A percentile compares a stretch with the other conserved stretches of the same genome.
These are phyloP conservation scores for Mycena latifolia DNA, from an alignment of 768 basidiomycete species.

Conservation along the genomic window DNA sequence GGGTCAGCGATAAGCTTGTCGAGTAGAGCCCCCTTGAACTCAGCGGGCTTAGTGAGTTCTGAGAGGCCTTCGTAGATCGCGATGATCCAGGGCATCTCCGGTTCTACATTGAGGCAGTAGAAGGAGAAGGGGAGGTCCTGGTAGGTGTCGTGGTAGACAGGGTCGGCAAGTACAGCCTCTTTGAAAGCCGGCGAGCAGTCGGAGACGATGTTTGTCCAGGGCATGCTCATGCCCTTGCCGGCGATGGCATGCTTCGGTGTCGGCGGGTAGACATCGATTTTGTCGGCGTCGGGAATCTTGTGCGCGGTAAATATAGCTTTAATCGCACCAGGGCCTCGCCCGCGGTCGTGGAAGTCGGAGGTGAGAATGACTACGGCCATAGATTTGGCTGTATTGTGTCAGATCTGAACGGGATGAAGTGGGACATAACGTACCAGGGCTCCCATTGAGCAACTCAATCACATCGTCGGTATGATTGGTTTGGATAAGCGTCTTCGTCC, in stretches of 20 bases:
- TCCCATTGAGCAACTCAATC: no score
- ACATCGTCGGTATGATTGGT: no score
- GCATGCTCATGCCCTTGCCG: not conserved
- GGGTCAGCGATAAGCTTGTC: not conserved
- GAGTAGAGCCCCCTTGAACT: not conserved
- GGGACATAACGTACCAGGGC: not conserved
- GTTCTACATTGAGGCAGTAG: no score
- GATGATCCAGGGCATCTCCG: not conserved
- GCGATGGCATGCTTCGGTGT: constrained; percentile 5
- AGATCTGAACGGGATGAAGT: no score
- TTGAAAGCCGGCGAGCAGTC: constrained; percentile 4
- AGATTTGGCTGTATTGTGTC: not conserved
- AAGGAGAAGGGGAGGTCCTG: not conserved
- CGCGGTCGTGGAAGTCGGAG: constrained; percentile 3
- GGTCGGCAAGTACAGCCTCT: not conserved
- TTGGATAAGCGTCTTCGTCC: no score
- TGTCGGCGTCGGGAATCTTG: not conserved
- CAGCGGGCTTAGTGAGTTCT: not conserved
- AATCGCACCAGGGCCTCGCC: not conserved
- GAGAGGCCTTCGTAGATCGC: not conserved
- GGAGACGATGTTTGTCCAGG: constrained; percentile 1
- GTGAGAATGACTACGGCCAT: not conserved
- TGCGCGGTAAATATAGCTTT: not conserved
- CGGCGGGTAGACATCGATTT: constrained; percentile 2
- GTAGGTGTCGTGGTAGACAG: constrained; percentile 1